phyloP scores from a whole-genome alignment of 768 basidiomycete species.

The Hygrophoropsis aurantiaca region DNA sequence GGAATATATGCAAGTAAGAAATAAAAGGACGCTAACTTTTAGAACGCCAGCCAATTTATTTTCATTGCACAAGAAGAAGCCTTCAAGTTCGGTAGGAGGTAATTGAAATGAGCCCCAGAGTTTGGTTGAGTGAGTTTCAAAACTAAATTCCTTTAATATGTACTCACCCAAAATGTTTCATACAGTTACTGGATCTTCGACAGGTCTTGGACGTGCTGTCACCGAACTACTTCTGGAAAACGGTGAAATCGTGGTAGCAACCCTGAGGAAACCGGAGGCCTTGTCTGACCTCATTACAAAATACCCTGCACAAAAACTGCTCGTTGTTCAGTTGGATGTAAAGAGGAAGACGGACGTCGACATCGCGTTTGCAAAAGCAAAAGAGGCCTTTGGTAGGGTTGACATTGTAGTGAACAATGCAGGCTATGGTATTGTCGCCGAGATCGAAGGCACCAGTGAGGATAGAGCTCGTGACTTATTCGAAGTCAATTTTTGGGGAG shows the following conservation, averaged over 20 bases:
- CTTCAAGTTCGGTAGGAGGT: too few species aligned
- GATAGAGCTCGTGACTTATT: constrained; percentile 30
- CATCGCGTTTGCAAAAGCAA: constrained; percentile 31
- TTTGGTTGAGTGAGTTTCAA: constrained; percentile 18
- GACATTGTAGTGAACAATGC: constrained; percentile 49
- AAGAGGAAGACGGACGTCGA: constrained; percentile 27
- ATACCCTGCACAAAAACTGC: constrained; percentile 28
- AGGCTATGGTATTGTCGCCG: constrained; percentile 23
- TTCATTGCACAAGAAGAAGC: too few species aligned
- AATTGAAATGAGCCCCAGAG: constrained; percentile 2
- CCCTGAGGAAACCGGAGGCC: constrained; percentile 37
- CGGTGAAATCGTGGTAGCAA: constrained; percentile 41
- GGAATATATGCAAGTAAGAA: too few species aligned
- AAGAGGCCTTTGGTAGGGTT: constrained; percentile 35
- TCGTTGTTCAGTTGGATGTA: constrained; percentile 41
- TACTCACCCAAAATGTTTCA: too few species aligned
- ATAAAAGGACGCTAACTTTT: too few species aligned
- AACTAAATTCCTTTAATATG: too few species aligned
- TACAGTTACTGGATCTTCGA: constrained; percentile 34
- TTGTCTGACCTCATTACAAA: constrained; percentile 21
- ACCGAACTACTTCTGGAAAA: constrained; percentile 29
- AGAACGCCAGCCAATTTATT: too few species aligned
- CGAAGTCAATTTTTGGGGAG: constrained; percentile 34
- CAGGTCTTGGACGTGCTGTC: constrained; percentile 36
- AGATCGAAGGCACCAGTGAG: constrained; percentile 34